Percentiles rank a stretch among this genome's conserved stretches.
These are phyloP conservation scores for Pseudonitzschia pungens DNA, from an alignment of 108 stramenopile species.

Conservation along the genomic window DNA sequence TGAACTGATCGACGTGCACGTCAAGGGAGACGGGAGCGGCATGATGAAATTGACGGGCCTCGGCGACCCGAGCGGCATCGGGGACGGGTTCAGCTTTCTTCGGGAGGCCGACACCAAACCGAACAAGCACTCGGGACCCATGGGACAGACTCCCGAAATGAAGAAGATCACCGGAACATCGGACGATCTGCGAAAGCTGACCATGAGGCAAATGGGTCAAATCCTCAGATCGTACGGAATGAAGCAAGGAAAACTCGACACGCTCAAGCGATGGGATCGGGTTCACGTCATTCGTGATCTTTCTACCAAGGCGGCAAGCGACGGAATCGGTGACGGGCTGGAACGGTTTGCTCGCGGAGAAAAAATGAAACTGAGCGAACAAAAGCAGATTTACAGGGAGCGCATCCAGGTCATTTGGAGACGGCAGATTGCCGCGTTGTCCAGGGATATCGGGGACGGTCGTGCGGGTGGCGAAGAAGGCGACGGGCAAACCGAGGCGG, in stretches of 20 bases:
- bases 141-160: slow-evolving; percentile 72
- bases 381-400: slow-evolving; percentile 83
- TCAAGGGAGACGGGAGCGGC: slow-evolving; percentile 74
- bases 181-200: slow-evolving; percentile 88
- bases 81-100: slow-evolving; percentile 76
- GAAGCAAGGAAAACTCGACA: slow-evolving; percentile 78
- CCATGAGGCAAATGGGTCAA: slow-evolving; percentile 87
- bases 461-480: slow-evolving; percentile 43
- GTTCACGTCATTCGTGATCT: slow-evolving; percentile 90
- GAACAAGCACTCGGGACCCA: slow-evolving; percentile 40
- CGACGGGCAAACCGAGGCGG: background rate
- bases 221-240: slow-evolving; percentile 83
- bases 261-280: slow-evolving; percentile 91
- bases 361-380: slow-evolving; percentile 82
- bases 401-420: slow-evolving; percentile 89
- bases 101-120: slow-evolving; percentile 70
- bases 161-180: slow-evolving; percentile 87
- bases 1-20: slow-evolving; percentile 89
- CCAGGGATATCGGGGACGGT: slow-evolving; percentile 36
- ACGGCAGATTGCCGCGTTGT: slow-evolving; percentile 73
- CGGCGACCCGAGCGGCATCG: slow-evolving; percentile 84
- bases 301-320: slow-evolving; percentile 85
- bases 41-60: slow-evolving; percentile 89
- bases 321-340: slow-evolving; percentile 84
- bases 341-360: slow-evolving; percentile 89